Percentiles rank a stretch among this genome's conserved stretches.
phyloP scores from a whole-genome alignment of 768 basidiomycete genomes.

The Suillus sp. region DNA sequence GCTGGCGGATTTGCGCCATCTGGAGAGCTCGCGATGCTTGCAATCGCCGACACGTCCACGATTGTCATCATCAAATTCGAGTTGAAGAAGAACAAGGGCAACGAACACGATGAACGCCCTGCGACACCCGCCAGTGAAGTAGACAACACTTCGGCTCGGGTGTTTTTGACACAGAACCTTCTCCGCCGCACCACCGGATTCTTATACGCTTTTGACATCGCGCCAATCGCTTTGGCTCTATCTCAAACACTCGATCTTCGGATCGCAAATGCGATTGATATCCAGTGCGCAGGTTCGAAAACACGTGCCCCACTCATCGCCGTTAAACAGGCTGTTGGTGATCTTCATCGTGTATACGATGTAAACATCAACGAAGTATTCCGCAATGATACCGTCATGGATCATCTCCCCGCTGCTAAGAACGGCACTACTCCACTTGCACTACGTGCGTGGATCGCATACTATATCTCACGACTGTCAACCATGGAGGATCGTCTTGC shows the following conservation, averaged over 20 bases:
- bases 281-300: slow-evolving; percentile 23
- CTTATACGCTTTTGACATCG: slow-evolving; percentile 35
- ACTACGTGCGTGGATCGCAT: slow-evolving; percentile 35
- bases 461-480: slow-evolving; percentile 29
- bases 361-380: slow-evolving; percentile 24
- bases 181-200: slow-evolving; percentile 30
- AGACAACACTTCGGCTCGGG: slow-evolving; percentile 19
- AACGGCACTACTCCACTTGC: slow-evolving; percentile 24
- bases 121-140: slow-evolving; percentile 15
- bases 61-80: slow-evolving; percentile 31
- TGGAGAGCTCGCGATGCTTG: slow-evolving; percentile 29
- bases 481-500: slow-evolving; percentile 25
- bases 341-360: slow-evolving; percentile 10
- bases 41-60: slow-evolving; percentile 29
- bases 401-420: background rate
- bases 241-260: slow-evolving; percentile 35
- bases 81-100: slow-evolving; percentile 29
- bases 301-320: slow-evolving; percentile 26
- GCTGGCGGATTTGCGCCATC: slow-evolving; percentile 27
- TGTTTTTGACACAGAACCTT: slow-evolving; percentile 33
- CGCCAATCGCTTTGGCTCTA: slow-evolving; percentile 30
- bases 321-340: slow-evolving; percentile 18
- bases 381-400: background rate
- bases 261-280: slow-evolving; percentile 36
- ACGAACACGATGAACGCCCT: slow-evolving; percentile 33